phyloP scores from a whole-genome alignment of 495 filamentous ascomycete species.

The Clavariopsis aquatica region DNA sequence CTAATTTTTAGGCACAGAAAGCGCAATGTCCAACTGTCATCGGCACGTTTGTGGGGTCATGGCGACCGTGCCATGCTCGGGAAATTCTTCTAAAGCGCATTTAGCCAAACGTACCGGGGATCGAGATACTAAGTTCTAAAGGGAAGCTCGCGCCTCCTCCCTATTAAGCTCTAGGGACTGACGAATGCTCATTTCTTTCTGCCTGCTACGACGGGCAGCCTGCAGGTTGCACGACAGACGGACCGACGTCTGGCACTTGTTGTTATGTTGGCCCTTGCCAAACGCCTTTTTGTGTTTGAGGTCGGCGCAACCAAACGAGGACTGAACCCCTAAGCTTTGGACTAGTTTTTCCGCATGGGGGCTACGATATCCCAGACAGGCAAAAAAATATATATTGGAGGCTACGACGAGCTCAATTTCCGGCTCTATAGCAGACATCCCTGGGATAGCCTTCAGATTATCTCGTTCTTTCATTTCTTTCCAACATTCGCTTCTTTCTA shows the following conservation, averaged over 20 bases:
- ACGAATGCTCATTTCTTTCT: background rate
- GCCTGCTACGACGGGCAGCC: constrained; percentile 20
- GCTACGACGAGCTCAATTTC: constrained; percentile 8
- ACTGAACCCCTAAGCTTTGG: background rate
- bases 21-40: background rate
- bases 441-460: background rate
- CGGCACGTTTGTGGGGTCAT: background rate
- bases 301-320: background rate
- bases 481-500: constrained; percentile 24
- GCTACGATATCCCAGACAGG: background rate
- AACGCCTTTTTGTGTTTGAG: constrained; percentile 20
- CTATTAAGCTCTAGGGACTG: background rate
- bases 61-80: constrained; percentile 16
- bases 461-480: constrained; percentile 13
- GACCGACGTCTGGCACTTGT: background rate
- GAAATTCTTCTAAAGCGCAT: background rate
- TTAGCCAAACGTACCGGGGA: constrained; percentile 6
- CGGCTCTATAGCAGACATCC: constrained; percentile 1
- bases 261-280: background rate
- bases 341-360: background rate
- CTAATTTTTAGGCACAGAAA: background rate
- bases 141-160: background rate
- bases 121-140: constrained; percentile 10
- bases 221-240: constrained; percentile 14
- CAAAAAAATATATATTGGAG: constrained; percentile 28